phyloP scores from a whole-genome alignment of 2,329 filamentous ascomycete species.

The Triangularia setosa region DNA sequence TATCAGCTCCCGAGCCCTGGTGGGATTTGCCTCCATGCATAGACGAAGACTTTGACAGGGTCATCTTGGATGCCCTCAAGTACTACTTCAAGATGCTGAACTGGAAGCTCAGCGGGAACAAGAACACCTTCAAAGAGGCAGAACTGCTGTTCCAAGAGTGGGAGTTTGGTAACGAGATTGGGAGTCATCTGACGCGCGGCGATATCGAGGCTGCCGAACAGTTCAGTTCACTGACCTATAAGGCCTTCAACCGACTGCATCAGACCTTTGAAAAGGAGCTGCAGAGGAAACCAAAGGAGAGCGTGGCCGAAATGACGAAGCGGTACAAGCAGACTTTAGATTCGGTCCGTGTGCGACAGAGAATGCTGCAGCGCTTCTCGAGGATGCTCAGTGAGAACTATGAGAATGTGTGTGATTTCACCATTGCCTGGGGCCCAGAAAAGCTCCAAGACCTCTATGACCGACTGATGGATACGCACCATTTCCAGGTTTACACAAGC shows the following conservation, averaged over 20 bases:
- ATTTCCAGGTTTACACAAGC: slow-evolving; percentile 78
- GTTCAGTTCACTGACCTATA: slow-evolving; percentile 90
- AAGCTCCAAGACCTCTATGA: slow-evolving; percentile 75
- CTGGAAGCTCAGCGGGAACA: slow-evolving; percentile 95
- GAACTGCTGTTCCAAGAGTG: slow-evolving; percentile 97
- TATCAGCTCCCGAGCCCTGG: slow-evolving; percentile 81
- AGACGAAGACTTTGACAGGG: slow-evolving; percentile 90
- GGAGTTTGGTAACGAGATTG: slow-evolving; percentile 94
- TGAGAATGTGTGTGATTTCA: slow-evolving; percentile 95
- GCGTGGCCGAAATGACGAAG: slow-evolving; percentile 86
- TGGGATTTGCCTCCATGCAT: slow-evolving; percentile 97
- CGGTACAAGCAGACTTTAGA: slow-evolving; percentile 94
- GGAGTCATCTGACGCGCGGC: slow-evolving; percentile 83
- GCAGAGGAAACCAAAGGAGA: slow-evolving; percentile 78
- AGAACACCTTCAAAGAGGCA: slow-evolving; percentile 98
- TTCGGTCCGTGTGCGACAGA: slow-evolving; percentile 90
- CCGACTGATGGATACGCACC: slow-evolving; percentile 73
- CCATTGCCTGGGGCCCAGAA: slow-evolving; percentile 67
- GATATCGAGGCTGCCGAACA: slow-evolving; percentile 97
- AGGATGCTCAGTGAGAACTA: slow-evolving; percentile 88
- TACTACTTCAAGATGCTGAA: slow-evolving; percentile 99
- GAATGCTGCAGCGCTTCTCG: slow-evolving; percentile 94
- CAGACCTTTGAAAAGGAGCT: slow-evolving; percentile 90
- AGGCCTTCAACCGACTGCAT: slow-evolving; percentile 83
- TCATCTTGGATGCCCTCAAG: slow-evolving; percentile 86